These are phyloP conservation scores for Cladosporium sp. DNA, from an alignment of 2,329 filamentous ascomycete species.

Conservation along the genomic window DNA sequence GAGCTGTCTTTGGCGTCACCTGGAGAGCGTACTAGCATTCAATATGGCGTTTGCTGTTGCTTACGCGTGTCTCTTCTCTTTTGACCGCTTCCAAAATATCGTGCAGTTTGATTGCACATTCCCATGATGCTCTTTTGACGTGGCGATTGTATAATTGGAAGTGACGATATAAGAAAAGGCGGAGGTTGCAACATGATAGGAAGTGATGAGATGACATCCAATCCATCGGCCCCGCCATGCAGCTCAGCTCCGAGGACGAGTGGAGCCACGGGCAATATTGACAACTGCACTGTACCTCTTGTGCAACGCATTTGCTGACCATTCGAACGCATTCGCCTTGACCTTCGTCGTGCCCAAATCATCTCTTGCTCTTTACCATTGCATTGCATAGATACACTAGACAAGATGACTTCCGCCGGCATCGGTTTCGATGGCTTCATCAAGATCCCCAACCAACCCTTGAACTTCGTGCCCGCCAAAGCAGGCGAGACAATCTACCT, in stretches of 20 bases:
- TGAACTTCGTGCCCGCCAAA: conserved; percentile 47
- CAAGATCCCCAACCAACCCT: conserved; percentile 38
- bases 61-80: no score
- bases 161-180: no score
- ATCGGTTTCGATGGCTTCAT: conserved; percentile 15
- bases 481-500: conserved; percentile 48
- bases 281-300: no score
- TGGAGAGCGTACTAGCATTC: no score
- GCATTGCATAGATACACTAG: neutral
- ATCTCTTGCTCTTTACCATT: neutral
- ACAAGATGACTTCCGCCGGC: conserved; percentile 6
- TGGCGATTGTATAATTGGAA: no score
- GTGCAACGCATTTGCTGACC: neutral
- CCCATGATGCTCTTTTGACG: no score
- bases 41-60: no score
- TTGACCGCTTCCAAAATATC: no score
- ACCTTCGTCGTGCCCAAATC: neutral
- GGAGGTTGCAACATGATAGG: no score
- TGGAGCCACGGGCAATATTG: neutral
- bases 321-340: neutral
- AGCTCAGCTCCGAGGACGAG: neutral
- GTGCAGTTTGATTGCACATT: no score
- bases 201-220: neutral
- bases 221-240: neutral
- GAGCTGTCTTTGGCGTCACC: no score